A percentile compares a stretch with the other conserved stretches of the same genome.
Conservation (phyloP, 371 early-diverging fungal species). For the Syncephalastrum racemosum region DNA sequence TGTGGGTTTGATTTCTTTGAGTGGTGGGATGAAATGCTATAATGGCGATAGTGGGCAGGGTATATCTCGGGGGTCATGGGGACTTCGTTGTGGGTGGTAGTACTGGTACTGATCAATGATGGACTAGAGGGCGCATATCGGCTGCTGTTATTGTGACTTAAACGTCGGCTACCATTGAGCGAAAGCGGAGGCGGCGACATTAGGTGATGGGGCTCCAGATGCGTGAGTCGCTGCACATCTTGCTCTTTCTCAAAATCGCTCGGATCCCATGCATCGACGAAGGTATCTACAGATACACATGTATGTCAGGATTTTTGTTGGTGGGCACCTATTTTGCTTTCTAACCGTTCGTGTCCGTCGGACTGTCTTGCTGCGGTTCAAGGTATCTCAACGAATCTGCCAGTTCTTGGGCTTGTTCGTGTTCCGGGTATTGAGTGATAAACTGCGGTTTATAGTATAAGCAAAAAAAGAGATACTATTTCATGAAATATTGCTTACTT, state of each 20-base stretch:
- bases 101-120: slow-evolving; percentile 1
- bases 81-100: slow-evolving; percentile 3
- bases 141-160: slow-evolving; percentile 5
- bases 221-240: slow-evolving; percentile 3
- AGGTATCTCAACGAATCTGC: slow-evolving; percentile 13
- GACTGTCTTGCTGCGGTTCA: slow-evolving; percentile 4
- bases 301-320: too few relatives aligned
- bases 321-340: too few relatives aligned
- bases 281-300: slow-evolving; percentile 1
- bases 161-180: slow-evolving; percentile 4
- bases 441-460: slow-evolving; percentile 9
- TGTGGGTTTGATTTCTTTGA: slow-evolving; percentile 1
- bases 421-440: slow-evolving; percentile 19
- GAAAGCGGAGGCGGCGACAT: slow-evolving; percentile 8
- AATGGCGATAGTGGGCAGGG: neutral
- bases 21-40: neutral
- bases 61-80: slow-evolving; percentile 19
- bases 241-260: slow-evolving; percentile 15
- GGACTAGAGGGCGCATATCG: slow-evolving; percentile 3
- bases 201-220: slow-evolving; percentile 14
- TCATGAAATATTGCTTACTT: slow-evolving; percentile 16
- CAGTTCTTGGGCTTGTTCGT: slow-evolving; percentile 17
- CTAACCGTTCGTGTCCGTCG: too few relatives aligned
- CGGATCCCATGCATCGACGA: slow-evolving; percentile 19
- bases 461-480: slow-evolving; percentile 1